Conservation (phyloP, 1,284 basidiomycete species). For the Schizophyllum amplum region DNA sequence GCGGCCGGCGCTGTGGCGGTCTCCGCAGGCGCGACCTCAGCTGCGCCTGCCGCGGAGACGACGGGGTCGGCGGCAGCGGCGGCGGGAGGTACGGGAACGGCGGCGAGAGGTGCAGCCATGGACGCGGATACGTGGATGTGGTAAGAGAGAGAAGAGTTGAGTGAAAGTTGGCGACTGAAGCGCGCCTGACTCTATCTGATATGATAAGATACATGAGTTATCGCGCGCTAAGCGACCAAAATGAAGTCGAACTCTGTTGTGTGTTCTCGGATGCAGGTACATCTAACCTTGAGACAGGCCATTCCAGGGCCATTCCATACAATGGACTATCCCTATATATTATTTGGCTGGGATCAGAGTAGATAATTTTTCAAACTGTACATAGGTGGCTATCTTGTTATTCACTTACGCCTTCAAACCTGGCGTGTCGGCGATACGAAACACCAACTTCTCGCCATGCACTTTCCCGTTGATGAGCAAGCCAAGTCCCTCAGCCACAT, state of each 20-base stretch:
- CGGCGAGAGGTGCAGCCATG: neutral
- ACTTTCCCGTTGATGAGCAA: neutral
- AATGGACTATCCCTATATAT: too few species aligned
- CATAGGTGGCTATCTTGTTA: too few species aligned
- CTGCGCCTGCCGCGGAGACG: constrained; percentile 6
- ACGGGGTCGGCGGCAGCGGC: neutral
- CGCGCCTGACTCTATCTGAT: neutral
- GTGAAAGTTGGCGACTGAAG: too few species aligned
- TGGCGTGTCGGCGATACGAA: neutral
- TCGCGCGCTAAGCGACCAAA: too few species aligned
- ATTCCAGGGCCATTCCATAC: too few species aligned
- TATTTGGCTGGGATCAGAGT: too few species aligned
- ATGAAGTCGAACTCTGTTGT: too few species aligned
- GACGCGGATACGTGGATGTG: too few species aligned
- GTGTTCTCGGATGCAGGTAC: too few species aligned
- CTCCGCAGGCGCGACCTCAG: constrained; percentile 2
- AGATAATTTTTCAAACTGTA: too few species aligned
- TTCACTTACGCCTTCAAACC: neutral
- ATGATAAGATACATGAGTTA: too few species aligned
- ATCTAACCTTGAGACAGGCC: too few species aligned
- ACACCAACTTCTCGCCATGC: neutral
- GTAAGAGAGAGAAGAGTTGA: neutral
- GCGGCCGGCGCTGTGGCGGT: neutral
- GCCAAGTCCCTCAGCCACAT: neutral
- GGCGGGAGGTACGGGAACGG: neutral